A percentile compares a stretch with the other conserved stretches of the same genome.
Evolutionary conservation across 352 stramenopile species (phyloP).

Genomic region (Phytophthora melonis): DNA sequence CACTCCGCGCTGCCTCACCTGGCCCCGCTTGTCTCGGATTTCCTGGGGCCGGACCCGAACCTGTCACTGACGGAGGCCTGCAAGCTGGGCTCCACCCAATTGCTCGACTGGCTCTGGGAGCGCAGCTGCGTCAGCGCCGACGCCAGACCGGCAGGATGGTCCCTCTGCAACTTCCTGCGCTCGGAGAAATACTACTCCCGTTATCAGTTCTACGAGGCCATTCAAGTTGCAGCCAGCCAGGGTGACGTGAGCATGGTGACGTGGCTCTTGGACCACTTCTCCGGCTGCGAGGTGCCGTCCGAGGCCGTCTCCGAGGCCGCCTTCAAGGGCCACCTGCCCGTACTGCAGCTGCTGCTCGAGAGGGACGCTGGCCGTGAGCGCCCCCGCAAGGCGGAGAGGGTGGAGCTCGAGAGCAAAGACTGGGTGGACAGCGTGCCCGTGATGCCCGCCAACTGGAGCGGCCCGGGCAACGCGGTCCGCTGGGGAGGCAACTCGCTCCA

Average conservation of each 20-base stretch:
- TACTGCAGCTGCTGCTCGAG: constrained; percentile 3
- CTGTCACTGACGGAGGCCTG: neutral
- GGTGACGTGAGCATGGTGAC: neutral
- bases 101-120: constrained; percentile 7
- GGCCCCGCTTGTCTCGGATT: neutral
- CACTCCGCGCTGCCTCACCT: neutral
- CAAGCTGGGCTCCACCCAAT: neutral
- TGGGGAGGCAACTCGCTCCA: constrained; percentile 4
- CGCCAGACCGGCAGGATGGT: neutral
- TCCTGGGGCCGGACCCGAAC: neutral
- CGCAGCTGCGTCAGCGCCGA: neutral
- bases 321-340: neutral
- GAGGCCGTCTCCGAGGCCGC: neutral
- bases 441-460: neutral
- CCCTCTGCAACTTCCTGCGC: constrained; percentile 2
- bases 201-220: constrained; percentile 4
- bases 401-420: neutral
- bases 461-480: neutral
- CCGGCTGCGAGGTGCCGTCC: neutral
- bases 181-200: constrained; percentile 3
- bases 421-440: neutral
- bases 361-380: neutral
- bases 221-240: neutral
- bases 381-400: neutral
- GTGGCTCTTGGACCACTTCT: constrained; percentile 7